Evolutionary conservation across 768 basidiomycete genomes (phyloP), one percentile per base, ranked within the genome.

Genomic region (Royoungia palumana): DNA sequence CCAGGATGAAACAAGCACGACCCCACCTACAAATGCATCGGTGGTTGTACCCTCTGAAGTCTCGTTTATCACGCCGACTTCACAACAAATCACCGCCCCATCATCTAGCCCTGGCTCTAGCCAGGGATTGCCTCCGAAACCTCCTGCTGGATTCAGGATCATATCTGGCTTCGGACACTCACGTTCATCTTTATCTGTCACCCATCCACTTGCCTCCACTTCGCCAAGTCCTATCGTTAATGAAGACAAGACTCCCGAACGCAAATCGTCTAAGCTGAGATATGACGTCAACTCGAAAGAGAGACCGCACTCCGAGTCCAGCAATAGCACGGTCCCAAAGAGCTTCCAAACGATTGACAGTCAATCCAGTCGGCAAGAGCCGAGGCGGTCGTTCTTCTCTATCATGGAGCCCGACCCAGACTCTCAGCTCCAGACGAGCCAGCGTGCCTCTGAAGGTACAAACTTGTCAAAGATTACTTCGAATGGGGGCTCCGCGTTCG

Each of bases 121-220:
- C 16, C 64, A 61, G 32, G 45, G 25, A 7, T 37, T 50, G 9
- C 55, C 69, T 13, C 61, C 61, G 13, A 76, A 76, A 49, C 71
- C 81, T 13, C 76, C 83, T 5, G 78, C 77, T 6, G 82, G 78
- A 8, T 85, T 80, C 72, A 86, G 76, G 63, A 79, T 87, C 50
- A 74, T 83, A 50, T 73, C 76, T 20, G 79, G 76, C 13, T 85
- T 87, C 68, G 85, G 79, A 52, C 77, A 78, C 32, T 82, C 85
- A 19, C 73, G 78, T 44, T 79, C 80, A n/a, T 83, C 77, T 54
- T 58, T 84, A 17, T 71, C 75, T 1, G 70, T 76, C 4, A 73
- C 67, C 8, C 57, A 61, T 5, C 55, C 69, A 17, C 64, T 70
- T 10, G 49, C 71, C 4, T 51, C 54, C 7, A 60, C 71, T 13